Evolutionary conservation across 805 yeast species (phyloP).

Genomic region (Candida verbasci): DNA sequence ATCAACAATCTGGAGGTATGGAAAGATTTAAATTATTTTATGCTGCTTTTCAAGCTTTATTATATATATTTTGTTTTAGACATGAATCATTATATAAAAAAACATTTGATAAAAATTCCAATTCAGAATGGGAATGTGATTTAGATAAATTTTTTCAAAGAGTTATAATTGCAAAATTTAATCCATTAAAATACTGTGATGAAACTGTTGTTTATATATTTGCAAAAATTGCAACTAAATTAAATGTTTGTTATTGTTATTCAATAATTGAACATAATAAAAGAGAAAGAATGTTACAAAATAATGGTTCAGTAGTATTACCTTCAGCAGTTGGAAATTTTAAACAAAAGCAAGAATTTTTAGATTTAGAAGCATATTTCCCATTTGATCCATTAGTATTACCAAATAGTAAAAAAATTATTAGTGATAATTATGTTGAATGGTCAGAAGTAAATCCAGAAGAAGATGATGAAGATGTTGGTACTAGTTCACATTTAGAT

Average conservation of each 20-base stretch:
- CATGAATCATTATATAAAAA: slow-evolving; percentile 51
- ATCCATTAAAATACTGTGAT: slow-evolving; percentile 89
- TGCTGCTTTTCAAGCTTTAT: slow-evolving; percentile 83
- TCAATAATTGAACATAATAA: slow-evolving; percentile 89
- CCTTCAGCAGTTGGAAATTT: slow-evolving; percentile 38
- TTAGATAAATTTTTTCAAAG: slow-evolving; percentile 85
- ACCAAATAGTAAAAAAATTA: slow-evolving; percentile 50
- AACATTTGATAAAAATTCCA: slow-evolving; percentile 9
- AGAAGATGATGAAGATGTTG: slow-evolving; percentile 52
- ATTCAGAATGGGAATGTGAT: slow-evolving; percentile 67
- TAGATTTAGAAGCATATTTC: slow-evolving; percentile 89
- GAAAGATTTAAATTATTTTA: slow-evolving; percentile 86
- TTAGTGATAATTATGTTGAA: slow-evolving; percentile 58
- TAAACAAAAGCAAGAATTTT: slow-evolving; percentile 71
- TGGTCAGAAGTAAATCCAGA: slow-evolving; percentile 57
- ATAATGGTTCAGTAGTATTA: slow-evolving; percentile 21
- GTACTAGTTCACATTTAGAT: slow-evolving; percentile 23
- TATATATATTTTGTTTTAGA: slow-evolving; percentile 90
- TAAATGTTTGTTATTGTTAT: slow-evolving; percentile 88
- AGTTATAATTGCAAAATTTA: slow-evolving; percentile 80
- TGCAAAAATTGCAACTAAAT: slow-evolving; percentile 86
- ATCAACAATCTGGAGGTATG: slow-evolving; percentile 58
- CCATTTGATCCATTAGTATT: slow-evolving; percentile 92
- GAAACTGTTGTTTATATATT: slow-evolving; percentile 91
- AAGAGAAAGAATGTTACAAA: slow-evolving; percentile 55